Evolutionary conservation across 495 filamentous ascomycete species (phyloP).

Genomic region (Talaromyces adpressus): DNA sequence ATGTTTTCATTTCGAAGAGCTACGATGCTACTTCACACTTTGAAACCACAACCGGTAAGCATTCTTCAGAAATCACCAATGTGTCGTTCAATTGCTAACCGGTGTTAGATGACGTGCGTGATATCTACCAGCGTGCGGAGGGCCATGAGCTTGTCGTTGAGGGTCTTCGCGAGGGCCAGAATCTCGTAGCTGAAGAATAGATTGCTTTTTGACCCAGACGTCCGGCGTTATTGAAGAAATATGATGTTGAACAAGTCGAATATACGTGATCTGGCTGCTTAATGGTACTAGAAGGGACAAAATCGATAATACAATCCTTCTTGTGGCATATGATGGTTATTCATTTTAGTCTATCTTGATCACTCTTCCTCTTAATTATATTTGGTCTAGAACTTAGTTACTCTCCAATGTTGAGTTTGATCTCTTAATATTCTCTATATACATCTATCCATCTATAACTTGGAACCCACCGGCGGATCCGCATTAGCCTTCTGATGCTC

Average conservation of each 20-base stretch:
- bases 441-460: background rate
- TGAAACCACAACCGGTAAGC: conserved; percentile 73
- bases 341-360: background rate
- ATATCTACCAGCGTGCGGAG: conserved; percentile 82
- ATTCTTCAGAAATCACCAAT: background rate
- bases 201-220: background rate
- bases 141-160: conserved; percentile 77
- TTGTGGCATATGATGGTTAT: background rate
- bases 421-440: background rate
- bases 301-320: background rate
- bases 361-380: background rate
- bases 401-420: background rate
- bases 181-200: conserved; percentile 43
- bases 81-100: conserved; percentile 15
- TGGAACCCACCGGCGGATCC: conserved; percentile 34
- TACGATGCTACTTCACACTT: conserved; percentile 98
- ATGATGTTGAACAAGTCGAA: background rate
- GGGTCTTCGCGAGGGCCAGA: conserved; percentile 46
- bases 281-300: background rate
- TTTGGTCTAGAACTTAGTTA: conserved; percentile 8
- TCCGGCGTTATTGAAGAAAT: background rate
- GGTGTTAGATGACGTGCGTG: conserved; percentile 74
- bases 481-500: conserved; percentile 67
- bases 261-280: background rate
- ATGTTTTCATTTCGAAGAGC: conserved; percentile 96